phyloP scores from a whole-genome alignment of 441 rosid species.

The Brassica balearica region DNA sequence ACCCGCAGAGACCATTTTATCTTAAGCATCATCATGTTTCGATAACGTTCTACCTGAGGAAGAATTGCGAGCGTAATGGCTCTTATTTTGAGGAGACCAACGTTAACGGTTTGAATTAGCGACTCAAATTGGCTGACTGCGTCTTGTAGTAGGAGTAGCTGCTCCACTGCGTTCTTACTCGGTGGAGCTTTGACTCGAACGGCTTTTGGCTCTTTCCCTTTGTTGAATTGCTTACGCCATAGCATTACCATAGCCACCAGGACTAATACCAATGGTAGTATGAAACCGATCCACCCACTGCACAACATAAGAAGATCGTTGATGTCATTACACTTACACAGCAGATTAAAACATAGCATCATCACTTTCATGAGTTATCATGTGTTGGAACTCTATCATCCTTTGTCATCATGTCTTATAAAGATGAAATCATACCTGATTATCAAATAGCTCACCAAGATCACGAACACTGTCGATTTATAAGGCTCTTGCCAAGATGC shows the following conservation, averaged over 20 bases:
- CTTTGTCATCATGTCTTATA: neutral
- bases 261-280: slow-evolving; percentile 61
- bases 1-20: neutral
- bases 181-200: slow-evolving; percentile 73
- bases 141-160: slow-evolving; percentile 79
- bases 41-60: slow-evolving; percentile 64
- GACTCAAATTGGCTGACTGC: slow-evolving; percentile 71
- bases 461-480: slow-evolving; percentile 64
- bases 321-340: neutral
- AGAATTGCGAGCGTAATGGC: slow-evolving; percentile 78
- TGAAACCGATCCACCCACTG: slow-evolving; percentile 78
- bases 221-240: slow-evolving; percentile 59
- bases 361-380: slow-evolving; percentile 16
- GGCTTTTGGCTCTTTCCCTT: slow-evolving; percentile 62
- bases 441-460: slow-evolving; percentile 57
- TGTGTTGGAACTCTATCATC: slow-evolving; percentile 7
- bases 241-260: slow-evolving; percentile 67
- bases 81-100: slow-evolving; percentile 84
- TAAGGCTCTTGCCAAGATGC: slow-evolving; percentile 78
- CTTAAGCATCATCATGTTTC: slow-evolving; percentile 21
- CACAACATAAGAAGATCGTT: slow-evolving; percentile 16
- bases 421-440: slow-evolving; percentile 53
- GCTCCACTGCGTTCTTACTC: slow-evolving; percentile 83
- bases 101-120: slow-evolving; percentile 73
- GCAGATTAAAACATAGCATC: neutral